Conservation (phyloP, 139 green algal species). For the Pseudopediastrum boryanum region DNA sequence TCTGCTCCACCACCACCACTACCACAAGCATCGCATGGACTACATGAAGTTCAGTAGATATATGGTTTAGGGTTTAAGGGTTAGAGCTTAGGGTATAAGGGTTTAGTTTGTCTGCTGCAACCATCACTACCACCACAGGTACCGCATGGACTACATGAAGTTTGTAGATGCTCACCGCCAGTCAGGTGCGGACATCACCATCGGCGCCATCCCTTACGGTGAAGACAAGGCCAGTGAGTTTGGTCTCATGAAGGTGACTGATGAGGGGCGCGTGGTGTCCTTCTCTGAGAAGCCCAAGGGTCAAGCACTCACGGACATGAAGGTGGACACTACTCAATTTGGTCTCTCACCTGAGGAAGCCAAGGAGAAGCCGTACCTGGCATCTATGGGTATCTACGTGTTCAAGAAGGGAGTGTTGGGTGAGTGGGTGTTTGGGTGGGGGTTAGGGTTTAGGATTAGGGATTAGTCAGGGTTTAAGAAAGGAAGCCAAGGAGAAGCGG, state of each 20-base stretch:
- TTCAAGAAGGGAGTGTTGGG: conserved; percentile 96
- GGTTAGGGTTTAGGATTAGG: neutral
- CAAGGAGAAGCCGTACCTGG: conserved; percentile 92
- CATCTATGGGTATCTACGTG: conserved; percentile 99
- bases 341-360: conserved; percentile 75
- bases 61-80: too few relatives aligned
- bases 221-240: conserved; percentile 86
- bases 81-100: too few relatives aligned
- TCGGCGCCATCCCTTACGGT: conserved; percentile 92
- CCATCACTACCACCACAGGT: too few relatives aligned
- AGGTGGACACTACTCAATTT: conserved; percentile 87
- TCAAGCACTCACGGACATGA: conserved; percentile 91
- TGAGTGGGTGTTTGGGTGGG: conserved; percentile 69
- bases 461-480: neutral
- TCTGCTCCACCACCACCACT: too few relatives aligned
- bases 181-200: conserved; percentile 93
- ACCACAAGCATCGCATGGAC: too few relatives aligned
- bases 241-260: conserved; percentile 95
- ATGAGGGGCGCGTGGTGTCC: conserved; percentile 36
- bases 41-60: too few relatives aligned
- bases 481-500: neutral
- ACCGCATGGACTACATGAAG: conserved; percentile 99
- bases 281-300: conserved; percentile 98
- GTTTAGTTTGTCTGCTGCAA: too few relatives aligned
- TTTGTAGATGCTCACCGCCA: conserved; percentile 95